Evolutionary conservation across 225 moss, liverwort and hornwort species (phyloP).

Genomic region (Takakia lepidozioides): DNA sequence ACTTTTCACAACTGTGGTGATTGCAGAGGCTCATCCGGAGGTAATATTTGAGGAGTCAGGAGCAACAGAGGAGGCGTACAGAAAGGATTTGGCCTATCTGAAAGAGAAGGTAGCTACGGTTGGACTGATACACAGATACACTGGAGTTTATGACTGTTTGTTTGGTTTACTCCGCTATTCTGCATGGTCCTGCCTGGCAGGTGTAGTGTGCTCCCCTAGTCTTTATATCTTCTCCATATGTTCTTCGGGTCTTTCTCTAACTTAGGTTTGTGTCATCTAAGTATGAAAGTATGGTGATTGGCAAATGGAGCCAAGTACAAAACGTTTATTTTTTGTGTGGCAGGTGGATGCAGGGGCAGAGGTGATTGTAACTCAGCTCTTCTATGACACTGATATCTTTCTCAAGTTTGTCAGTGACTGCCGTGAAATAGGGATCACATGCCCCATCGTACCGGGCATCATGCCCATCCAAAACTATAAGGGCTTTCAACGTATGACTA

Average conservation of each 20-base stretch:
- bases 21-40: constrained; percentile 47
- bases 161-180: no score
- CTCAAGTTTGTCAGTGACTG: constrained; percentile 93
- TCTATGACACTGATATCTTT: constrained; percentile 80
- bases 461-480: constrained; percentile 97
- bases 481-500: constrained; percentile 93
- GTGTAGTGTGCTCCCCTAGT: no score
- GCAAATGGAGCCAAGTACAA: no score
- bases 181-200: no score
- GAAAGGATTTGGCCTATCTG: constrained; percentile 41
- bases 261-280: no score
- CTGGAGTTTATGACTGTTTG: no score
- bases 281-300: no score
- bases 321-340: neutral
- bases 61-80: constrained; percentile 42
- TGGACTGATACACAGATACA: no score
- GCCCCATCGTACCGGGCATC: constrained; percentile 85
- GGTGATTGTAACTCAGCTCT: constrained; percentile 86
- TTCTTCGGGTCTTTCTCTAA: no score
- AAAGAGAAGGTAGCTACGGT: constrained; percentile 30
- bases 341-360: constrained; percentile 93
- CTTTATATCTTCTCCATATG: no score
- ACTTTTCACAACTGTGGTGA: neutral
- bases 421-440: constrained; percentile 82
- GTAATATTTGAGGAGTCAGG: constrained; percentile 38